These are phyloP conservation scores for Musa schizocarpa DNA, from an alignment of 176 grass and related monocot genomes.

Conservation along the genomic window DNA sequence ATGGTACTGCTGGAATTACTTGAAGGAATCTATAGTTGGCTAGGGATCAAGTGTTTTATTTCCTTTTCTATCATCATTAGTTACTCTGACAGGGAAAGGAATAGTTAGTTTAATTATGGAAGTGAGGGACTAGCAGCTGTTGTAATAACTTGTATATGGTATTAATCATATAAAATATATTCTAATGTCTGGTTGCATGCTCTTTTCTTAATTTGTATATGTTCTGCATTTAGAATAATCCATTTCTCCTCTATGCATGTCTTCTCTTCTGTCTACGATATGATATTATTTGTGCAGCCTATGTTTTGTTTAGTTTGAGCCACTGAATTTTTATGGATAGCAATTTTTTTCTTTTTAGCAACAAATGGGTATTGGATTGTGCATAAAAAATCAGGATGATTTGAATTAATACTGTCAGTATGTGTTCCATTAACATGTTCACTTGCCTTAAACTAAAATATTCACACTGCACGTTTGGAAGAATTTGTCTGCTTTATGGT, in stretches of 20 bases:
- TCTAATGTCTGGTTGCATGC: too few relatives aligned
- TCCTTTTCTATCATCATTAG: background rate
- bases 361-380: background rate
- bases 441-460: background rate
- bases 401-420: too few relatives aligned
- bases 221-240: background rate
- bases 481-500: background rate
- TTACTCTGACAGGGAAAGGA: background rate
- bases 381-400: background rate
- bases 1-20: too few relatives aligned
- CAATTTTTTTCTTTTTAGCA: background rate
- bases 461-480: background rate
- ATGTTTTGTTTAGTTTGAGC: background rate
- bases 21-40: too few relatives aligned
- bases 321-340: background rate
- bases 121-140: background rate
- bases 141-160: background rate
- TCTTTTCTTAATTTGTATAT: too few relatives aligned
- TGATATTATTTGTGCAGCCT: too few relatives aligned
- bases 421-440: too few relatives aligned
- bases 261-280: background rate
- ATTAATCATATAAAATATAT: too few relatives aligned
- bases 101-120: too few relatives aligned
- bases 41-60: background rate
- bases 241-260: background rate